Conservation (phyloP, 768 basidiomycete genomes). For the Macrocybe gigantea region DNA sequence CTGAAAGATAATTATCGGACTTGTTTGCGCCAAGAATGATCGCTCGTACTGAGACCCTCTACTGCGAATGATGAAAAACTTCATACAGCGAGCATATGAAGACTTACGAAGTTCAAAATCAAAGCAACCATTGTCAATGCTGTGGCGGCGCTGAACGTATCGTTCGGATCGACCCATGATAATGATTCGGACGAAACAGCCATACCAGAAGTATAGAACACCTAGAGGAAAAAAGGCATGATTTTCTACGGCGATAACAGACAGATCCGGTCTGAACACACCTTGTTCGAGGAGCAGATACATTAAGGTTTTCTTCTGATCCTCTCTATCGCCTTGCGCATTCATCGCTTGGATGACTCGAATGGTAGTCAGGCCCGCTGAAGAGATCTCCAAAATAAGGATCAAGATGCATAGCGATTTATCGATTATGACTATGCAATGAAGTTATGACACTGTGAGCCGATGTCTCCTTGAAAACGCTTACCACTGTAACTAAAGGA, state of each 20-base stretch:
- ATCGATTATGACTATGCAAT: neutral
- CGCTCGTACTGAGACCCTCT: too few relatives aligned
- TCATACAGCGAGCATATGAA: too few relatives aligned
- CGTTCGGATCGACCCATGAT: neutral
- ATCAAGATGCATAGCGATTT: neutral
- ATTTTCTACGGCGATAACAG: neutral
- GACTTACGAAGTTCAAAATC: too few relatives aligned
- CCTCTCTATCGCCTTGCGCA: neutral
- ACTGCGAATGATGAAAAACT: too few relatives aligned
- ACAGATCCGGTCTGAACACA: neutral
- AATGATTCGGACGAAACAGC: constrained; percentile 3
- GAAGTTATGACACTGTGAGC: neutral
- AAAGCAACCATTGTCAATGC: too few relatives aligned
- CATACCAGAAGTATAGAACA: constrained; percentile 1
- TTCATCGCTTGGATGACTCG: neutral
- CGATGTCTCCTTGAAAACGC: neutral
- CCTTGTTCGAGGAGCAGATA: constrained; percentile 2
- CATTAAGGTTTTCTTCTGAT: neutral
- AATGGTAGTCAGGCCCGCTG: neutral
- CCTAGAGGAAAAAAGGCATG: neutral
- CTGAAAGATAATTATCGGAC: too few relatives aligned
- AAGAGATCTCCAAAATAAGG: neutral
- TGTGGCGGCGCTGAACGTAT: too few relatives aligned
- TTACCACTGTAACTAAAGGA: neutral
- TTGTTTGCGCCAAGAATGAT: too few relatives aligned